Conservation (phyloP, 352 stramenopile genomes). For the Pythium brachiatum region DNA sequence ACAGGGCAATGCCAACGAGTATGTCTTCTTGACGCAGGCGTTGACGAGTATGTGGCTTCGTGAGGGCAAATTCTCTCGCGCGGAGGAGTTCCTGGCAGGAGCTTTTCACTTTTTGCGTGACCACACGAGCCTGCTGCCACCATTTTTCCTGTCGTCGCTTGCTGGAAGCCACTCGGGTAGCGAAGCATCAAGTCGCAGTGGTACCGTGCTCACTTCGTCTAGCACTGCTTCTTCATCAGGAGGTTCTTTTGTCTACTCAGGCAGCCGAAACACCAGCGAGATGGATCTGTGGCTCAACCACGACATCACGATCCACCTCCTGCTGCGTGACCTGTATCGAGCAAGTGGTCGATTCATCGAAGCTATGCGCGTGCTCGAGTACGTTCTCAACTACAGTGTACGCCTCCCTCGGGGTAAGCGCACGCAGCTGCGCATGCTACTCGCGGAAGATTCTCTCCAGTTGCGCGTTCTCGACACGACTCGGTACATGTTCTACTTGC, state of each 20-base stretch:
- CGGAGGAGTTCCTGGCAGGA: slow-evolving; percentile 62
- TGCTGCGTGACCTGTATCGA: slow-evolving; percentile 76
- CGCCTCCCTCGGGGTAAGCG: slow-evolving; percentile 76
- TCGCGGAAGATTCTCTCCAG: slow-evolving; percentile 76
- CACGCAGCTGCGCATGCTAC: slow-evolving; percentile 71
- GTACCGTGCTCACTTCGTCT: slow-evolving; percentile 68
- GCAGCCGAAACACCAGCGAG: slow-evolving; percentile 59
- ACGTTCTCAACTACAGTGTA: slow-evolving; percentile 70
- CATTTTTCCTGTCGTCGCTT: slow-evolving; percentile 55
- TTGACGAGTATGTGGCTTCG: slow-evolving; percentile 78
- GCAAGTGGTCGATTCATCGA: slow-evolving; percentile 78
- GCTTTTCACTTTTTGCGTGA: slow-evolving; percentile 69
- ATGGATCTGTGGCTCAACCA: slow-evolving; percentile 81
- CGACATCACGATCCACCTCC: slow-evolving; percentile 80
- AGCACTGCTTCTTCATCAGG: slow-evolving; percentile 67
- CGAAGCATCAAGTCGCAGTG: slow-evolving; percentile 47
- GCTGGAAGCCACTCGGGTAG: slow-evolving; percentile 45
- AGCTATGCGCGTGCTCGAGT: slow-evolving; percentile 73
- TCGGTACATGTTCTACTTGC: slow-evolving; percentile 63
- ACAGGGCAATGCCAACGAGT: slow-evolving; percentile 85
- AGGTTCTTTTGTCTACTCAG: slow-evolving; percentile 50
- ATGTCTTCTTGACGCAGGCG: slow-evolving; percentile 79
- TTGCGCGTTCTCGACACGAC: slow-evolving; percentile 73
- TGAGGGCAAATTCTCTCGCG: slow-evolving; percentile 71
- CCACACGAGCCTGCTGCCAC: slow-evolving; percentile 62